These are phyloP conservation scores for Zizania latifolia DNA, from an alignment of 176 grass and related monocot genomes.

Conservation along the genomic window DNA sequence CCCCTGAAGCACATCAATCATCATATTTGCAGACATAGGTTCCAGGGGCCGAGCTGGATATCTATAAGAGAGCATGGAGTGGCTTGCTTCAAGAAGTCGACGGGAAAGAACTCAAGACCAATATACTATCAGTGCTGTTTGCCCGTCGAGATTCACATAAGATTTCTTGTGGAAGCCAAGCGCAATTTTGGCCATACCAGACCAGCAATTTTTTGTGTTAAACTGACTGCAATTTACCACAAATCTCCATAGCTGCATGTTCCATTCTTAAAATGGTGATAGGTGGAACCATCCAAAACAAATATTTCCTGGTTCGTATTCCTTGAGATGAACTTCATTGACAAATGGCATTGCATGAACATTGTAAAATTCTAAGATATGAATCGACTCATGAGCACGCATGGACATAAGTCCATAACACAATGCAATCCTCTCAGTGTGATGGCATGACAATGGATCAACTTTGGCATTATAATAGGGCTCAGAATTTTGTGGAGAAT, in stretches of 20 bases:
- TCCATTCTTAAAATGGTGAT: conserved; percentile 52
- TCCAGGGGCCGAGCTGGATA: neutral
- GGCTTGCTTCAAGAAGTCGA: conserved; percentile 14
- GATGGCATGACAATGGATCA: conserved; percentile 63
- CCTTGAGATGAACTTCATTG: conserved; percentile 53
- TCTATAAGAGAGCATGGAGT: neutral
- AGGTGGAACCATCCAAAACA: conserved; percentile 49
- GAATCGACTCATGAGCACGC: conserved; percentile 24
- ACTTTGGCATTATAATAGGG: conserved; percentile 44
- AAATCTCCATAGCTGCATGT: conserved; percentile 47
- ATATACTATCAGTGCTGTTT: neutral
- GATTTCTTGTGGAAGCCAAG: no score
- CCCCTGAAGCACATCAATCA: neutral
- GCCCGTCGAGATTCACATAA: no score
- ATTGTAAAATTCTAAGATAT: conserved; percentile 62
- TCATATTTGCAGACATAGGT: neutral
- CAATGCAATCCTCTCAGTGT: conserved; percentile 50
- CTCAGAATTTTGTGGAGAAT: conserved; percentile 34
- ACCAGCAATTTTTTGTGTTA: neutral
- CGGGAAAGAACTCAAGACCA: neutral
- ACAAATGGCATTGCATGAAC: conserved; percentile 58
- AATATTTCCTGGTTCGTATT: conserved; percentile 39
- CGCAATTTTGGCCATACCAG: conserved; percentile 17
- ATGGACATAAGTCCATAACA: conserved; percentile 56
- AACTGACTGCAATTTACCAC: conserved; percentile 35